Evolutionary conservation across 352 stramenopile genomes (phyloP), one percentile per base, ranked within the genome.

Genomic region (Phytophthora uliginosa): DNA sequence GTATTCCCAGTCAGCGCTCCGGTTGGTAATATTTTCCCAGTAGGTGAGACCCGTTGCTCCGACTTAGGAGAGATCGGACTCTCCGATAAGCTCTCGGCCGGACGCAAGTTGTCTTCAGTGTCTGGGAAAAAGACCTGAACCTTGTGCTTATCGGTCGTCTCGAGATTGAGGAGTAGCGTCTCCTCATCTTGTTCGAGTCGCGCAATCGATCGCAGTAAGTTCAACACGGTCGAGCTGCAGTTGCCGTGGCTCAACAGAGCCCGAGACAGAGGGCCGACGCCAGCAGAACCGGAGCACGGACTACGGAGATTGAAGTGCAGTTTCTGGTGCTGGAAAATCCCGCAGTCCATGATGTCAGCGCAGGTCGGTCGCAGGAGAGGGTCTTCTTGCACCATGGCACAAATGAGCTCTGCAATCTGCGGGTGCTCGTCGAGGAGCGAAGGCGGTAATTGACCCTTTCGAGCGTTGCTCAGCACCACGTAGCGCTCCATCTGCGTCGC

Each of bases 401-500:
- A 51, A 52, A 94, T 81, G 0, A 93, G 56, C 18, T 65, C 55
- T 7, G 81, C 75, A 7, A 94, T 71, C 8, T 89, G 74, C 1
- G 85, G 80, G 34, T 89, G 78, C 7, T 83, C 57, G 0, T 52
- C 50, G 5, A 68, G n/a, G 7, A 95, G 42, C 4, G n/a, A 40
- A 6, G 38, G 2, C 0, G 86, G 88, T 2, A 93, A 20, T 15
- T 76, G 55, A 0, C 86, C 83, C 17, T 82, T 79, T 12, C 83
- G 81, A 15, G 77, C 69, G 2, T 86, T 75, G 8, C 64, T 83
- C 3, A 95, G 79, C 31, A 89, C 82, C 7, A 86, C 63, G 34
- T 88, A 82, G 48, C 87, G 82, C 65, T 95, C 89, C 89, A 95
- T 95, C 57, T 95, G 88, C 1, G 89, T 94, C 34, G 81, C 77